phyloP scores from a whole-genome alignment of 305 asterid species.

The Fraxinus latifolia region DNA sequence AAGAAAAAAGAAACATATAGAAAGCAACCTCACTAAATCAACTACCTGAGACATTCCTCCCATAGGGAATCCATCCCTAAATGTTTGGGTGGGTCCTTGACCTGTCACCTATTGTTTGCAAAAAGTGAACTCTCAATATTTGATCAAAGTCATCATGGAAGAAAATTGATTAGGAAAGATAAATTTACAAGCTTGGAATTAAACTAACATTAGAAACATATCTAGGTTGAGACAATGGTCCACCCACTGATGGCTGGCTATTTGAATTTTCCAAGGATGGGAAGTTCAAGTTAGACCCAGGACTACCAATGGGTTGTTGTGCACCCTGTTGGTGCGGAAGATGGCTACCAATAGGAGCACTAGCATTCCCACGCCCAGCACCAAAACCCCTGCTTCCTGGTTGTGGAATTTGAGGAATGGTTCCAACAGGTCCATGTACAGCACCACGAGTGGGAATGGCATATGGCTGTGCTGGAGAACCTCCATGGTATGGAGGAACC shows the following conservation, averaged over 20 bases:
- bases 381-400: conserved; percentile 93
- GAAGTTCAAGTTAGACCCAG: conserved; percentile 71
- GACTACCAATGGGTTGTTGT: conserved; percentile 76
- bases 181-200: conserved; percentile 2
- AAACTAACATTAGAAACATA: conserved; percentile 77
- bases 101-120: conserved; percentile 55
- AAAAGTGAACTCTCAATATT: conserved; percentile 8
- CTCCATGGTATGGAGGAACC: conserved; percentile 78
- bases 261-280: conserved; percentile 78
- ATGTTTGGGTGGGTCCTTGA: conserved; percentile 78
- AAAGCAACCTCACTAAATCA: conserved; percentile 14
- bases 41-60: conserved; percentile 95
- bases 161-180: conserved; percentile 18
- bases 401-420: conserved; percentile 88
- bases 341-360: conserved; percentile 92
- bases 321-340: conserved; percentile 84
- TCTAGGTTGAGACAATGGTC: conserved; percentile 93
- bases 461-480: conserved; percentile 84
- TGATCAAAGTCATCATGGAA: conserved; percentile 10
- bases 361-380: conserved; percentile 84
- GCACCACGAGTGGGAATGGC: conserved; percentile 95
- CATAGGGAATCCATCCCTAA: conserved; percentile 79
- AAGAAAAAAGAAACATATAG: background rate
- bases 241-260: conserved; percentile 86
- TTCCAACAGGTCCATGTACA: conserved; percentile 94